Base-by-base conservation (phyloP, 2,329 filamentous ascomycete genomes). In the Epichloe bromicola region DNA sequence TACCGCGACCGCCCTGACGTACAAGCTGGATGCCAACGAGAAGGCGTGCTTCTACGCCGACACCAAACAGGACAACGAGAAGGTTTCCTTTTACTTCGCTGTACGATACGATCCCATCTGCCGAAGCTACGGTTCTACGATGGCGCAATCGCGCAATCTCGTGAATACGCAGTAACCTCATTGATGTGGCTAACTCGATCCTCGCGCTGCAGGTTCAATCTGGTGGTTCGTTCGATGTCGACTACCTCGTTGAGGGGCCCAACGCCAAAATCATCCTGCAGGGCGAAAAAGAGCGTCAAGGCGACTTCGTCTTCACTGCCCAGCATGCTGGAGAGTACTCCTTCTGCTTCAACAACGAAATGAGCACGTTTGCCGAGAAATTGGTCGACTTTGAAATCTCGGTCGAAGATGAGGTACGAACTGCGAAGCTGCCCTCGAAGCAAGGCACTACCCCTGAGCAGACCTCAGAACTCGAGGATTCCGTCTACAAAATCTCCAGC, bases 341-440 rank as follows among this genome's bases (percentile, higher is more conserved):
- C 50, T 97, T 98, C 74, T 98, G 93, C 78, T 98, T 98, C 75
- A 86, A 90, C 71, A 98, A 98, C 65, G 86, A 93, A 65, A 95
- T 98, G 86, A 95, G 87, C 64, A 97, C 91, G 0, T 96, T 95
- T 66, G 85, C 90, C 49, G 93, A 98, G 72, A 98, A 98, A 74
- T 83, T 88, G 66, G 90, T 98, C 57, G 93, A 98, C 68, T 96
- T 98, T 64, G 93, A 98, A 72, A 95, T 98, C 65, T 80, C 90
- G 55, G 91, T 96, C 65, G 91, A 97, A 70, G 90, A 95, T 69
- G 91, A 96, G 72, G 73, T 76, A 56, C 86, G 85, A 61, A 81
- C 56, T 33, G 59, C 90, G 50, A 76, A 85, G 63, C 78, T 96
- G 30, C 91, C 91, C 39, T 85, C 87, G 48, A 94, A 95, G 70